Evolutionary conservation across 768 basidiomycete genomes (phyloP).

Genomic region (Agaricus subrufescens): DNA sequence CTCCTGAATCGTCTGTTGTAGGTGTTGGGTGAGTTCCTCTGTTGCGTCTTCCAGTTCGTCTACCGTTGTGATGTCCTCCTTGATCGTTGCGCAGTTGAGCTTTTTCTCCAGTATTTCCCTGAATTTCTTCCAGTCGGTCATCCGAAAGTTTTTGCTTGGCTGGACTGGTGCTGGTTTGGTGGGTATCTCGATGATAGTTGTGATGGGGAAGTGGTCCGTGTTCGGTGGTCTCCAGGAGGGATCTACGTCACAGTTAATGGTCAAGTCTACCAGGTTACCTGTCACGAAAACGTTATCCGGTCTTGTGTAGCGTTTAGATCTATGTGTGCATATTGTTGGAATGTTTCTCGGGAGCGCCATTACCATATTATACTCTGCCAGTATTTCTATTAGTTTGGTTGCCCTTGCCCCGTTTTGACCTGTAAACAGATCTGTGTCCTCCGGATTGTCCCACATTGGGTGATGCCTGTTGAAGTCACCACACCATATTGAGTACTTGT

Average conservation of each 20-base stretch:
- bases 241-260: slow-evolving; percentile 23
- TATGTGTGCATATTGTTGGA: slow-evolving; percentile 25
- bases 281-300: slow-evolving; percentile 42
- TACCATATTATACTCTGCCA: slow-evolving; percentile 21
- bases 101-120: too few species aligned
- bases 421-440: slow-evolving; percentile 31
- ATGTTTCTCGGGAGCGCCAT: slow-evolving; percentile 28
- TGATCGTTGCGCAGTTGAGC: too few species aligned
- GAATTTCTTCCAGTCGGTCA: too few species aligned
- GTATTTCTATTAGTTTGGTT: slow-evolving; percentile 20
- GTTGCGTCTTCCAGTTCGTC: too few species aligned
- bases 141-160: too few species aligned
- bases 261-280: slow-evolving; percentile 10
- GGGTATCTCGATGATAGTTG: slow-evolving; percentile 21
- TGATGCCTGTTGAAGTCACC: slow-evolving; percentile 42
- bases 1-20: not conserved
- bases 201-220: slow-evolving; percentile 40
- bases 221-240: slow-evolving; percentile 10
- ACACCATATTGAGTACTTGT: slow-evolving; percentile 21
- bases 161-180: too few species aligned
- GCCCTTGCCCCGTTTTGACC: slow-evolving; percentile 14
- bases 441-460: slow-evolving; percentile 30
- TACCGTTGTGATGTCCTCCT: too few species aligned
- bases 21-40: too few species aligned
- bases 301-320: slow-evolving; percentile 28